Base-by-base conservation (phyloP, 2,329 filamentous ascomycete species). In the Dothistroma pini region DNA sequence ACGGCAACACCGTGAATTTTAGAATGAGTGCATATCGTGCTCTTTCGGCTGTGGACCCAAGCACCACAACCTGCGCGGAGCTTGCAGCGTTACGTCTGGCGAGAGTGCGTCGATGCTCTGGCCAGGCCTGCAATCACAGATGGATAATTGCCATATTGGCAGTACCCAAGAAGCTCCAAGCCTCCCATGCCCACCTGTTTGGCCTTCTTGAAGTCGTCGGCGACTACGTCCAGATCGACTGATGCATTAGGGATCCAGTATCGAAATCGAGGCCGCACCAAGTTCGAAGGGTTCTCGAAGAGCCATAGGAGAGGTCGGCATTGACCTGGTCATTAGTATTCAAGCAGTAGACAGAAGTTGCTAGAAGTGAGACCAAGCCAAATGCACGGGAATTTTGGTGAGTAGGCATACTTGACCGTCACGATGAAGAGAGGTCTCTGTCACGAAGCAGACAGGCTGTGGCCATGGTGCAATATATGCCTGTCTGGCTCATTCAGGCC, bases 241-340 rank as follows among this genome's bases (percentile, higher is more conserved):
- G 70, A 71, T 4, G 75, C 74, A 66, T 77, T 75, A 8, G 73
- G 74, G 2, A 77, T 67, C 76, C 77, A 78, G 66, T 77, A 78
- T 52, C 75, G 70, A 44, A 51, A 50, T 11, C 55, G 44, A 22
- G 73, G 72, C 8, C 74, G 69, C 1, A 72, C 65, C 16, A 67
- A 56, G 12, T 64, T 58, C 0, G 72, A 69, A 9, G 74, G 74
- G n/a, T 71, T 59, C 31, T 68, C 38, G 54, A 74, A 8, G 64
- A 63, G 31, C 70, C 68, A 61, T 68, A 68, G 47, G 64, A 58
- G 35, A 68, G 64, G 14, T 61, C 59, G 12, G 66, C 57, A n/a
- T 60, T 55, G 10, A 67, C 58, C 44, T 69, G 68, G 48, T 67
- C 66, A 47, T 68, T 54, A 19, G 63, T 66, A 31, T 62, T 62